phyloP scores from a whole-genome alignment of 108 stramenopile genomes.

The Cyclotella distinguenda region DNA sequence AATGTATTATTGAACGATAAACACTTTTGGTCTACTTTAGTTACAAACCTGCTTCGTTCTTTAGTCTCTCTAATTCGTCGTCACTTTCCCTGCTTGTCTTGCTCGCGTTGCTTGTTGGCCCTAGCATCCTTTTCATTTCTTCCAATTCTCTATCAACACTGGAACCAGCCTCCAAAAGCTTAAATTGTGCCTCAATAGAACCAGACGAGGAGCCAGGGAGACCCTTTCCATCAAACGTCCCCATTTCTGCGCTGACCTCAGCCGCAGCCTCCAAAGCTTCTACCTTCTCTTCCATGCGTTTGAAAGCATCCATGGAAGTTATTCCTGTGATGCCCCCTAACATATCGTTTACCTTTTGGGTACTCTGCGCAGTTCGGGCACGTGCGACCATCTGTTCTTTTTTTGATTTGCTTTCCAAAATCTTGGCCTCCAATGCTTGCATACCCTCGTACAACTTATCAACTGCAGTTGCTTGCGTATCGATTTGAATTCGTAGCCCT shows the following conservation, averaged over 20 bases:
- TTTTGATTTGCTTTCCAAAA: conserved; percentile 89
- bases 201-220: conserved; percentile 71
- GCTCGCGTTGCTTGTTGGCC: conserved; percentile 25
- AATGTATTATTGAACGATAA: no score
- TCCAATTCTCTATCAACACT: conserved; percentile 88
- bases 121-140: conserved; percentile 82
- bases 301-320: conserved; percentile 93
- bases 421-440: conserved; percentile 91
- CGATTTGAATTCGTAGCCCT: conserved; percentile 75
- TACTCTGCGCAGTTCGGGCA: conserved; percentile 93
- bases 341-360: conserved; percentile 96
- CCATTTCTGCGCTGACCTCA: conserved; percentile 93
- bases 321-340: conserved; percentile 85
- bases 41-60: conserved; percentile 61
- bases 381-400: conserved; percentile 96
- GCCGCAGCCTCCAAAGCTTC: conserved; percentile 92
- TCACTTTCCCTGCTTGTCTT: conserved; percentile 55
- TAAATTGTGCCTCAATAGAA: conserved; percentile 86
- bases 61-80: conserved; percentile 87
- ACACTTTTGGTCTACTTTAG: no score
- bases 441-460: conserved; percentile 93
- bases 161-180: conserved; percentile 72
- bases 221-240: conserved; percentile 38
- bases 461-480: conserved; percentile 67
- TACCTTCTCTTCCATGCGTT: conserved; percentile 96